phyloP scores from a whole-genome alignment of 805 yeast species.

The Lipomyces sp. region DNA sequence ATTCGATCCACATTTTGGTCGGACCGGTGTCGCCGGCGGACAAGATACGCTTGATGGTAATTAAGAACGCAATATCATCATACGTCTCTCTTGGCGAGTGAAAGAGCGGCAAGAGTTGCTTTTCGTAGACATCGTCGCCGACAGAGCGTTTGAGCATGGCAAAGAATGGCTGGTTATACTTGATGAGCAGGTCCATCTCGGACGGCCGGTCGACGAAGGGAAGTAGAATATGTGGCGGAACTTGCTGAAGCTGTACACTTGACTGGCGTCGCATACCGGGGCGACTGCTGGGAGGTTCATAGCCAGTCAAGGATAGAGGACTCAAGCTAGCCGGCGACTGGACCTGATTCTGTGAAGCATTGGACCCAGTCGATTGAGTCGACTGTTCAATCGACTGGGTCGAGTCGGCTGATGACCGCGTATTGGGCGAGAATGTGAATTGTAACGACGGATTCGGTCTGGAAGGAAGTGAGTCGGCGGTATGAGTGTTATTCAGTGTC shows the following conservation, averaged over 20 bases:
- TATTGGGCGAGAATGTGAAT: neutral
- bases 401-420: neutral
- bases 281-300: neutral
- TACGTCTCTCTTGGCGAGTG: constrained; percentile 14
- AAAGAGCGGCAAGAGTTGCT: constrained; percentile 27
- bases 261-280: constrained; percentile 13
- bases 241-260: constrained; percentile 20
- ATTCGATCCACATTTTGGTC: constrained; percentile 27
- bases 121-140: constrained; percentile 22
- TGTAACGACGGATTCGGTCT: neutral
- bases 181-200: constrained; percentile 24
- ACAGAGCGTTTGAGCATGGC: constrained; percentile 22
- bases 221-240: constrained; percentile 33
- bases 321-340: neutral
- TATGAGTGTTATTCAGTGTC: neutral
- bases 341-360: neutral
- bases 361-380: neutral
- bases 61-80: constrained; percentile 25
- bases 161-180: constrained; percentile 28
- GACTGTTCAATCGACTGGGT: neutral
- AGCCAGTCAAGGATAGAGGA: neutral
- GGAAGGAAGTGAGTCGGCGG: neutral
- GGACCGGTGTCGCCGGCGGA: constrained; percentile 9
- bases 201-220: constrained; percentile 34
- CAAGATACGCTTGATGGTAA: constrained; percentile 19